phyloP scores from a whole-genome alignment of 75 land plant species.

The Picea glauca region DNA sequence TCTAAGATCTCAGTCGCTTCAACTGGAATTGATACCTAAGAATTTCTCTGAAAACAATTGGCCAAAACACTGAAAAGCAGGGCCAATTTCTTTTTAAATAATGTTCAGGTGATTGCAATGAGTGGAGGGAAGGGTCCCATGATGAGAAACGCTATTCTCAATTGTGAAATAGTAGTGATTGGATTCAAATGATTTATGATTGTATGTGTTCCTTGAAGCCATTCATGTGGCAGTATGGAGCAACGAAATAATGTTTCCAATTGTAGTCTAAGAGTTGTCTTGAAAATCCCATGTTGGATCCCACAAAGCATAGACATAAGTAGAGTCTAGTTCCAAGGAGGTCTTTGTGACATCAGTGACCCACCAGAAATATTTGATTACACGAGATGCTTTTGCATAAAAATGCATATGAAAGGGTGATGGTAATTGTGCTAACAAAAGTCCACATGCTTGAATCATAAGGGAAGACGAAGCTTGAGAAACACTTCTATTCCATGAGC shows the following conservation, averaged over 20 bases:
- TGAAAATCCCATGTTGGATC: constrained; percentile 97
- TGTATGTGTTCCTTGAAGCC: constrained; percentile 83
- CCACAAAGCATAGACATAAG: constrained; percentile 80
- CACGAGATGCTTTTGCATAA: constrained; percentile 74
- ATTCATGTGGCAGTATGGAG: constrained; percentile 89
- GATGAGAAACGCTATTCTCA: constrained; percentile 86
- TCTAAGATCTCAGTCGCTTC: constrained; percentile 84
- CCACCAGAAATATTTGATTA: constrained; percentile 98
- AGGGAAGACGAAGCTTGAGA: constrained; percentile 67
- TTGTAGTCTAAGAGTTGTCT: constrained; percentile 85
- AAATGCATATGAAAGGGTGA: constrained; percentile 77
- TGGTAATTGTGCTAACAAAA: constrained; percentile 93
- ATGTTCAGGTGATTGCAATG: constrained; percentile 56
- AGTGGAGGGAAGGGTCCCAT: constrained; percentile 89
- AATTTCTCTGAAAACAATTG: constrained; percentile 83
- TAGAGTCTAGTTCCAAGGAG: constrained; percentile 69
- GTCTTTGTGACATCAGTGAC: constrained; percentile 72
- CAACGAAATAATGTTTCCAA: constrained; percentile 82
- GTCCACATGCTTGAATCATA: constrained; percentile 98
- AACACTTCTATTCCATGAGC: constrained; percentile 51
- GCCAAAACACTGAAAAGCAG: constrained; percentile 68
- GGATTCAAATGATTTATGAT: constrained; percentile 78
- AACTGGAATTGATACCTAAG: constrained; percentile 44
- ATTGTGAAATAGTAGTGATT: constrained; percentile 74
- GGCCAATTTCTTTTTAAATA: constrained; percentile 84